Evolutionary conservation across 1,284 basidiomycete genomes (phyloP), one percentile per base, ranked within the genome.

Genomic region (Dichomitus squalens): DNA sequence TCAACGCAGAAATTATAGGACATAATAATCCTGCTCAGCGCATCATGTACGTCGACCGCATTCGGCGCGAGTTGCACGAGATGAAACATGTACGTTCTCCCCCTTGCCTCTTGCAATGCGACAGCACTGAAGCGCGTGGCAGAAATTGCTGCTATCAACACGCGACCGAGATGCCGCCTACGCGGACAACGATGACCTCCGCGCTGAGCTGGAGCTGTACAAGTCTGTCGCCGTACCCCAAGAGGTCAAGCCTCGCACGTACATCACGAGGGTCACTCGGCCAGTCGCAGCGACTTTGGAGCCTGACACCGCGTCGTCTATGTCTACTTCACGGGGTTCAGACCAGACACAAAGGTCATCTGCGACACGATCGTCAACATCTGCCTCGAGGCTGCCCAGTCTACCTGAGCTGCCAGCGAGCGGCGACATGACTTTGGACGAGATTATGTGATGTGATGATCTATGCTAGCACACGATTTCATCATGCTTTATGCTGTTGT

Each of bases 1-100:
- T 90, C 74, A 92, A 92, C 61, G 89, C 89, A 0, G 83, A 91
- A 68, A 90, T 92, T 53, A 72, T 92, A 18, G 81, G 87, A 0
- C 89, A 91, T 66, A 78, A 81, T 29, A 91, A 91, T 67, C 87
- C 88, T 5, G 83, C 85, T 1, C 89, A 91, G 70, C 79, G 85
- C 34, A 89, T 91, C 62, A 76, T 84, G 71, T 91, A 91, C 64
- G 83, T 91, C 21, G 89, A 91, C 58, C 78, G 86, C 55, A 84
- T 91, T 59, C 79, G 88, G 38, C 75, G 76, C 55, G 88, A 91
- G 66, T 72, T 91, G 35, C 81, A 87, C 5, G 87, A 89, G 46
- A 79, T 81, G 11, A 90, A 88, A 69, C 86, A 88, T 73, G 89
- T 87, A 58, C 55, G 82, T 66, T 12, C 38, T 66, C 12, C 36